phyloP scores from a whole-genome alignment of 108 stramenopile genomes.

The Mediolabrus comicus region DNA sequence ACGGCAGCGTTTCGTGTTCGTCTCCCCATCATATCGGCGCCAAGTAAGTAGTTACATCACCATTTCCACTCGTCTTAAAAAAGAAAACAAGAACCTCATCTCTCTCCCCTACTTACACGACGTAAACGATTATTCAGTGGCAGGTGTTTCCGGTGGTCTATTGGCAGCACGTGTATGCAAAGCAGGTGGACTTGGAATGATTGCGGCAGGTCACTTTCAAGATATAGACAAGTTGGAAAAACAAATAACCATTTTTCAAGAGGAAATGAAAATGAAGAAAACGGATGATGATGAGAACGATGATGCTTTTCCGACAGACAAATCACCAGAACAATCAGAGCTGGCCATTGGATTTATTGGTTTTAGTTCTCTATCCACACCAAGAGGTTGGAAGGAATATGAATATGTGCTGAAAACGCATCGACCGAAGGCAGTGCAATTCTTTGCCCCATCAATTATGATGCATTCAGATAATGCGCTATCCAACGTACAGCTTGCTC shows the following conservation, averaged over 20 bases:
- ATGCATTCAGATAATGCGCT: neutral
- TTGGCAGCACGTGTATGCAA: slow-evolving; percentile 61
- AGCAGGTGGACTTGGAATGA: slow-evolving; percentile 74
- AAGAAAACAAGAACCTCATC: neutral
- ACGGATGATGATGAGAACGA: neutral
- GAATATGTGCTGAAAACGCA: slow-evolving; percentile 53
- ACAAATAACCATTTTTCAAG: slow-evolving; percentile 53
- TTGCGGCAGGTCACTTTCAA: slow-evolving; percentile 71
- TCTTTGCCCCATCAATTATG: slow-evolving; percentile 73
- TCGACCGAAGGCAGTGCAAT: slow-evolving; percentile 61
- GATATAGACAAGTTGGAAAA: slow-evolving; percentile 35
- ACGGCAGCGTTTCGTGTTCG: neutral
- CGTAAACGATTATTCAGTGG: slow-evolving; percentile 48
- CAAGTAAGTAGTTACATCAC: neutral
- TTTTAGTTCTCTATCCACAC: slow-evolving; percentile 51
- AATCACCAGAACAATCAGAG: slow-evolving; percentile 17
- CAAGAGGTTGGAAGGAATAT: slow-evolving; percentile 48
- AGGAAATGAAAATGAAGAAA: neutral
- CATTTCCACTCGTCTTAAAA: too few species aligned
- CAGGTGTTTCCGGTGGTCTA: slow-evolving; percentile 60
- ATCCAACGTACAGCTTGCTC: slow-evolving; percentile 58
- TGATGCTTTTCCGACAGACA: neutral
- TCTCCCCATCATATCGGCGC: neutral
- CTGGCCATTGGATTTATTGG: slow-evolving; percentile 74
- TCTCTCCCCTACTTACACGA: neutral